These are phyloP conservation scores for Alternaria atra DNA, from an alignment of 2,329 filamentous ascomycete species.

Conservation along the genomic window DNA sequence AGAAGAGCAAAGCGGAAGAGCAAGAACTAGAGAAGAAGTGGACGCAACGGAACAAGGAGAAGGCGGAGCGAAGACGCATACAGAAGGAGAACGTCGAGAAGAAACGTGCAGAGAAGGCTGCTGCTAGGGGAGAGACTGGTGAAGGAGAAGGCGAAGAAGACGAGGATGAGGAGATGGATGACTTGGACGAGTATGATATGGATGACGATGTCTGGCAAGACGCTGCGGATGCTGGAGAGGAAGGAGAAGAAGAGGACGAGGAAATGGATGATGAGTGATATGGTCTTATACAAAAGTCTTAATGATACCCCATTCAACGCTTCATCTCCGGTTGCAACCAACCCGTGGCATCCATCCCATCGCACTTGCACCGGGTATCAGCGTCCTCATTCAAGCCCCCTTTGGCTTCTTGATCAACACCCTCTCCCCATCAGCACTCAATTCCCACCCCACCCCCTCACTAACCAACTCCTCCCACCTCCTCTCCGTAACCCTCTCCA, in stretches of 20 bases:
- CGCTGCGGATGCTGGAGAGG: slow-evolving; percentile 59
- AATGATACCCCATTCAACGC: slow-evolving; percentile 47
- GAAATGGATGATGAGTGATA: slow-evolving; percentile 56
- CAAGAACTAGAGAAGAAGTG: slow-evolving; percentile 83
- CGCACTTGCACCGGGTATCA: background rate
- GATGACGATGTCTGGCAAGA: slow-evolving; percentile 64
- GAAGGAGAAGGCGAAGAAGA: slow-evolving; percentile 59
- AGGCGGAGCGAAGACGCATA: slow-evolving; percentile 79
- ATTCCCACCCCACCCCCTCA: slow-evolving; percentile 85
- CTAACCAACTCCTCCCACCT: slow-evolving; percentile 77
- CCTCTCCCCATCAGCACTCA: slow-evolving; percentile 68
- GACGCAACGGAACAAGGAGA: slow-evolving; percentile 79
- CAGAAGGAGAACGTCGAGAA: slow-evolving; percentile 91
- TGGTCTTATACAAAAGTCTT: slow-evolving; percentile 13
- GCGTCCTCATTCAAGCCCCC: slow-evolving; percentile 42
- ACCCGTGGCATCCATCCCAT: background rate
- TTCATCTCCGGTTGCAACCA: background rate
- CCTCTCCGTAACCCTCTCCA: slow-evolving; percentile 74
- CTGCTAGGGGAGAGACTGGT: slow-evolving; percentile 44
- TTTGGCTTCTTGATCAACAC: slow-evolving; percentile 78
- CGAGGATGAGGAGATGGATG: slow-evolving; percentile 59
- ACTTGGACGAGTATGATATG: slow-evolving; percentile 58
- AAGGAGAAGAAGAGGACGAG: slow-evolving; percentile 57
- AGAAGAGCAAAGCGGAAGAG: slow-evolving; percentile 81
- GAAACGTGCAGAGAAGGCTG: slow-evolving; percentile 72